Evolutionary conservation across 306 rosid species (phyloP).

Genomic region (Sicyos edulis): DNA sequence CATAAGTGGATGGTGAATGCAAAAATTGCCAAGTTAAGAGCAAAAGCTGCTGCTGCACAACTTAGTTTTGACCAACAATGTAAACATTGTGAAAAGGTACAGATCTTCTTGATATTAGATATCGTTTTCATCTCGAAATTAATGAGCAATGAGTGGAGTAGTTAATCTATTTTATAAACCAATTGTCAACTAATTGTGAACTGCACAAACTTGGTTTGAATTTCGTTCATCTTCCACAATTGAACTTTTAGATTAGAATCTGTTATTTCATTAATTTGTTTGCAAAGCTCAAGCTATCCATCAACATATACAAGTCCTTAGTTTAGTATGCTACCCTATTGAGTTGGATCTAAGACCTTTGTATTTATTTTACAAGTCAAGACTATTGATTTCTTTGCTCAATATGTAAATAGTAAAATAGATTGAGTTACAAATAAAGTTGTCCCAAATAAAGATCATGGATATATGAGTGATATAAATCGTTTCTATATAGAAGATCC

Average conservation of each 20-base stretch:
- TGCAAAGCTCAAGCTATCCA: background rate
- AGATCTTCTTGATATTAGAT: background rate
- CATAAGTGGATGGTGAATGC: constrained; percentile 64
- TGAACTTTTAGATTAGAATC: background rate
- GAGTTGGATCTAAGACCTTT: background rate
- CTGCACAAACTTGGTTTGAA: background rate
- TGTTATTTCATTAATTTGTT: background rate
- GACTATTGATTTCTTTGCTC: background rate
- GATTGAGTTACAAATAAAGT: too few relatives aligned
- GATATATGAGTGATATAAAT: too few relatives aligned
- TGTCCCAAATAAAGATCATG: too few relatives aligned
- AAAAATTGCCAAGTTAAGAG: constrained; percentile 53
- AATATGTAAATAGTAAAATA: background rate
- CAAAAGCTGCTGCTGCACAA: constrained; percentile 52
- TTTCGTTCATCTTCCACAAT: background rate
- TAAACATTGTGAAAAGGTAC: constrained; percentile 82
- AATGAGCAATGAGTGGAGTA: too few relatives aligned
- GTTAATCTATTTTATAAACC: too few relatives aligned
- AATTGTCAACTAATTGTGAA: background rate
- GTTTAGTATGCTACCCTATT: background rate
- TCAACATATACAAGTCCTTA: background rate
- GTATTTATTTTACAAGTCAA: background rate
- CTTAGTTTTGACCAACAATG: constrained; percentile 74
- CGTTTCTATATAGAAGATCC: too few relatives aligned
- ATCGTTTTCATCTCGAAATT: too few relatives aligned